Base-by-base conservation (phyloP, 305 asterid species). In the Solanum hybrid region DNA sequence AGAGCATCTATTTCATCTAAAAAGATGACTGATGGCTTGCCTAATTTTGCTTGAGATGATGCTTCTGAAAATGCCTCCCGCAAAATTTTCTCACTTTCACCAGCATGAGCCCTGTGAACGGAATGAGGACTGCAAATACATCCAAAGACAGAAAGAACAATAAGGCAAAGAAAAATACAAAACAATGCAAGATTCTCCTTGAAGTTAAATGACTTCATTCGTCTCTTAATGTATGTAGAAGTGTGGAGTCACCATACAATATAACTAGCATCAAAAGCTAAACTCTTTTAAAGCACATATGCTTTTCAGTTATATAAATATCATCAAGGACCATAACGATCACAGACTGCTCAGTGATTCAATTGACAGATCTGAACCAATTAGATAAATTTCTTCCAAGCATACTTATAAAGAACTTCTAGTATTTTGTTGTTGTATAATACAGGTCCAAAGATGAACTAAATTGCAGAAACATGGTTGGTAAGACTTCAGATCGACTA, bases 1-100 rank as follows among this genome's bases (percentile, higher is more conserved):
- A 96, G 95, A n/a, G 94, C 98, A 91, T 97, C 99, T 89, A 97
- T 97, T 94, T 97, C 99, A 94, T 97, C 99, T 66, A 97, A 94
- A 88, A 97, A 97, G 92, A 97, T 92, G 92, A 97, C 98, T 4
- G 98, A 93, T 46, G 98, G 98, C 87, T 96, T 97, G 81, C 98
- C 98, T 36, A 91, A 91, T 89, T 92, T 94, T 78, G 96, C 96
- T 85, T 92, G 95, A 92, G 94, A 77, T 71, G 93, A 93, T 86
- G 99, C 99, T 91, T 95, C 95, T 85, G 96, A 91, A 92, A 97
- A 97, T 89, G 99, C 95, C 87, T 96, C 98, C 60, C 99, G 92
- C 92, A 97, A 92, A 89, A 94, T 89, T 93, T 92, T 94, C 94
- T 95, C 99, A 88, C 99, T 96, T 92, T 97, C 99, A 89, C 99